Base-by-base conservation (phyloP, 164 flowering plant species). In the Nymphaea colorata region DNA sequence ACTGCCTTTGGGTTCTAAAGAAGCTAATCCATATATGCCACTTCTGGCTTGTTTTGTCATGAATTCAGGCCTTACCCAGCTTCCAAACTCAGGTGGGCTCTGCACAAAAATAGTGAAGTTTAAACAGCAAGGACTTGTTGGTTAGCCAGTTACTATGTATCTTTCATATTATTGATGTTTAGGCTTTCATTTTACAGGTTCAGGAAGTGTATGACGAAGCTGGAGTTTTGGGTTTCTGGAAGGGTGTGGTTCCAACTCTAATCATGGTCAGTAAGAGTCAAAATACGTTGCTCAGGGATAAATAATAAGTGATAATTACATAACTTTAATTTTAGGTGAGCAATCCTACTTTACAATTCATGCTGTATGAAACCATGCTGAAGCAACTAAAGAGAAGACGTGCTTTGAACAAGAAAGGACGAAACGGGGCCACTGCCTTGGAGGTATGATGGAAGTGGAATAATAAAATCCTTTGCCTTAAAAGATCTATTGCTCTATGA, bases 301-400 rank as follows among this genome's bases (percentile, higher is more conserved):
- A 66, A 18, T 42, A 42, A 11, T 6, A 44, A 3, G 18, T 70
- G 68, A 64, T 82, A 66, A 78, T 61, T 70, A 44, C 43, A 42
- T 66, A 64, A 44, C 43, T 81, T 66, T 78, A 61, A 64, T 72
- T 42, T 36, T 80, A 94, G 98, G 98, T 94, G 45, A 91, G 97
- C 79, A 91, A 91, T 79, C 98, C 98, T 73, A 85, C 97, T 44
- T 83, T 94, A 62, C 97, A 91, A 72, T 94, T 91, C 74, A 94
- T 94, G 98, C 75, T 91, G 69, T 94, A 94, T 78, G 98, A 94
- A 72, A 87, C 98, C 72, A 69, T 91, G 81, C 75, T 94, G 81
- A 91, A 88, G 82, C 86, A 87, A 79, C 73, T 94, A 69, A 94
- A 83, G 78, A 74, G 79, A 69, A 84, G 78, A n/a, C 95, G 85